Evolutionary conservation across 2,329 filamentous ascomycete species (phyloP), one percentile per base, ranked within the genome.

Genomic region (Epichloe uncinata): DNA sequence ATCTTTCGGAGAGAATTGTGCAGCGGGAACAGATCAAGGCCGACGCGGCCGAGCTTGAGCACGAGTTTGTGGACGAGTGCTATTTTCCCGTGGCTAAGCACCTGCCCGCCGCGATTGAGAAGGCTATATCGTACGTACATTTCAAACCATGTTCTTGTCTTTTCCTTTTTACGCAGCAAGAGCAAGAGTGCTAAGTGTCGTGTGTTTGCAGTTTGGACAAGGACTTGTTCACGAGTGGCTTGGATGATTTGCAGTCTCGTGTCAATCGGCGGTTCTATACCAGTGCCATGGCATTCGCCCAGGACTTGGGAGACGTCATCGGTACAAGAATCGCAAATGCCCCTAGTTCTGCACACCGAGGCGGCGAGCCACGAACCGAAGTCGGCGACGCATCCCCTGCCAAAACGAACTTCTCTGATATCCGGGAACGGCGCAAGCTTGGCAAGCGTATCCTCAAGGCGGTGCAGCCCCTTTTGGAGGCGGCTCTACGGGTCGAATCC

Each of bases 71-170:
- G 33, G 85, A 97, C 63, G 84, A 80, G 36, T 84, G 94, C 58
- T 98, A 97, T 68, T 96, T 97, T 57, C 93, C 93, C 0, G 79
- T 96, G 13, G 78, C 83, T 50, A 82, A 82, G 58, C 69, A 94
- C 47, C 75, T 98, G 20, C 77, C 76, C 60, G 84, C 87, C 4
- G 83, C 93, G 30, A 72, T 96, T 46, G 84, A 89, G 40, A 88
- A 85, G 67, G 88, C 88, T 9, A 75, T 86, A 60, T 73, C 73
- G 88, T 96, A 77, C 79, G 89, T 35, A 42, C 37, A 35, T 45
- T 1, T 34, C n/a, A 20, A n/a, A 8, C 16, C 12, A 2, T 36
- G 11, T 6, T 22, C 8, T 42, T 11, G 22, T 26, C 3, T 22
- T 13, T 6, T 13, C 30, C 30, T 13, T 45, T 36, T n/a, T 20